Base-by-base conservation (phyloP, 495 filamentous ascomycete genomes). In the Penicillium coffeae region DNA sequence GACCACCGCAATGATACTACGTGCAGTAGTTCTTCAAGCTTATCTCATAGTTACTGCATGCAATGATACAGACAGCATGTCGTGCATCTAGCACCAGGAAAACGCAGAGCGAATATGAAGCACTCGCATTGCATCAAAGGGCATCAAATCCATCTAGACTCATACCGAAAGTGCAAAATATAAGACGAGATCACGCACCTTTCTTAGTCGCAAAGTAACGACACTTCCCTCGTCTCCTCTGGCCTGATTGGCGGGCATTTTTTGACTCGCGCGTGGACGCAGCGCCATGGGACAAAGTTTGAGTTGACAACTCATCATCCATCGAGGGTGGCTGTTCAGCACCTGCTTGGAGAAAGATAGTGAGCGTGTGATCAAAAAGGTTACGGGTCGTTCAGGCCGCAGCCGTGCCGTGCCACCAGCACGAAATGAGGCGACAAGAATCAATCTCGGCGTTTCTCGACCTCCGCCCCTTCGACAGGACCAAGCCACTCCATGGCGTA, bases 301-400 rank as follows among this genome's bases (percentile, higher is more conserved):
- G 41, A 37, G 37, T 48, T 67, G 66, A 57, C 66, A 69, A 62
- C 62, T 62, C 66, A 69, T 55, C 59, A 57, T 19, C 43, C 8
- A 32, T 38, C 45, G 38, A 46, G 27, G 51, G 30, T 34, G 48
- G 21, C 38, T 40, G 48, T 25, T 52, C 50, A 40, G 58, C 38
- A 32, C 44, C 59, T 60, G 48, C 50, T 47, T 41, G n/a, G n/a
- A 55, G 34, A 50, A 54, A 50, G 21, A 20, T 12, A 13, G 43
- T 62, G 56, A 63, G 66, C 66, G 66, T 68, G 64, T 69, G 64
- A 69, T 61, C 66, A 59, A 50, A 65, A 59, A 59, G 50, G 55
- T 57, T 67, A 50, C 62, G 64, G 59, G 48, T 60, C 60, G 58
- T 47, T 35, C 37, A 50, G 58, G 50, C 54, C 50, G 45, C 42